Base-by-base conservation (phyloP, 2,329 filamentous ascomycete genomes). In the Amylocarpus encephaloides region DNA sequence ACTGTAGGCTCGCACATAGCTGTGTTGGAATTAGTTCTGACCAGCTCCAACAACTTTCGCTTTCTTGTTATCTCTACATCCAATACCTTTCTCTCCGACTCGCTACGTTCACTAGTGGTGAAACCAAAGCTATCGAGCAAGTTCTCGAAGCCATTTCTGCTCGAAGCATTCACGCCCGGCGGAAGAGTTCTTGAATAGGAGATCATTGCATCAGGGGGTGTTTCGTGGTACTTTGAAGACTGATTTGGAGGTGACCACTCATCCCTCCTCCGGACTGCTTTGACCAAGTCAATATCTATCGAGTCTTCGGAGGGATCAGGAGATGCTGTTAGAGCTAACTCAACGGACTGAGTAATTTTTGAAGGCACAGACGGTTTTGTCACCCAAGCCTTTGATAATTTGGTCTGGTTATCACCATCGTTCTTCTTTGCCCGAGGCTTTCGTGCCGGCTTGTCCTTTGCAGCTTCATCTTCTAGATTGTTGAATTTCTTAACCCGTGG, bases 181-280 rank as follows among this genome's bases (percentile, higher is more conserved):
- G 16, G 55, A 5, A 34, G n/a, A 38, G 15, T 6, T 36, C 34
- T 13, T 19, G 32, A 12, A 35, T 34, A 41, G 18, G 7, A 15
- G 43, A 49, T 36, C 2, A 40, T 15, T 2, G 33, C 19, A 13
- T 10, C 32, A 46, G 53, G 6, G 41, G 44, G 5, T 26, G 45
- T 49, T 13, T 29, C 16, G 1, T n/a, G 13, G 50, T 63, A 52
- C 2, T 63, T 50, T 1, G 57, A 58, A 38, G 71, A 72, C 32
- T 71, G 62, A 42, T 71, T 73, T 3, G 80, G 76, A 2, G 85
- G 86, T 1, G 86, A 90, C 86, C 86, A 90, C 51, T 83, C 75
- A 12, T 69, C 62, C 52, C 80, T 74, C 52, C 85, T 73, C 41
- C 69, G 71, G 22, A 77, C 64, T 6, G 84, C 85, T 41, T 60